Evolutionary conservation across 2,329 filamentous ascomycete genomes (phyloP).

Genomic region (Dothistroma pini): DNA sequence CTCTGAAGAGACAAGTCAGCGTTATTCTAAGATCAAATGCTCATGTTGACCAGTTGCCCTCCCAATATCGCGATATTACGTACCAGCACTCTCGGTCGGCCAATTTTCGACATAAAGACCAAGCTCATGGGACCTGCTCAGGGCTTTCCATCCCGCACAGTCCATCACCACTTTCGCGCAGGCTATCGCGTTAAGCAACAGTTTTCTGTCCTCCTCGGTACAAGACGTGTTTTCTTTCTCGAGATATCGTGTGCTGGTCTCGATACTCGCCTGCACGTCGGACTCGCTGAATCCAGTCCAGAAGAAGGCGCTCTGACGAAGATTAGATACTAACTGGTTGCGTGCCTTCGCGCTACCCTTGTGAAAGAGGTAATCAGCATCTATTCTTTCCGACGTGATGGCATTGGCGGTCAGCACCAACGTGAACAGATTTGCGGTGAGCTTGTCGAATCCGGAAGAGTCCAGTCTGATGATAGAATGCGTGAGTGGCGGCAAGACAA

Average conservation of each 20-base stretch:
- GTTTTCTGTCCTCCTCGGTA: constrained; percentile 55
- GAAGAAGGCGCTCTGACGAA: constrained; percentile 82
- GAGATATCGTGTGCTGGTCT: constrained; percentile 66
- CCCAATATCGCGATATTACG: not conserved
- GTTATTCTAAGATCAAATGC: not conserved
- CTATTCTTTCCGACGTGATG: constrained; percentile 79
- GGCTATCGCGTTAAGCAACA: constrained; percentile 62
- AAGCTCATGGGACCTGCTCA: constrained; percentile 71
- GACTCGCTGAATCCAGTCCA: constrained; percentile 68
- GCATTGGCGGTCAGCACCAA: constrained; percentile 82
- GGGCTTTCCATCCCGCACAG: constrained; percentile 62
- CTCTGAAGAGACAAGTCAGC: constrained; percentile 19
- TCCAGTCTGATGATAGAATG: constrained; percentile 71
- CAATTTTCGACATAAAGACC: constrained; percentile 69
- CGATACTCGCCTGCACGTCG: constrained; percentile 62
- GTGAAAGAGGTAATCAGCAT: constrained; percentile 87
- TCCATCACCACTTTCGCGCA: constrained; percentile 58
- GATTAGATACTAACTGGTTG: constrained; percentile 67
- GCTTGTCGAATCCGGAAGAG: constrained; percentile 78
- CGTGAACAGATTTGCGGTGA: constrained; percentile 79
- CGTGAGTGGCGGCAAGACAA: constrained; percentile 65
- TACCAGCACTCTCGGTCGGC: constrained; percentile 53
- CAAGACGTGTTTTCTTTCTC: constrained; percentile 58
- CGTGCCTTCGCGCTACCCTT: constrained; percentile 65
- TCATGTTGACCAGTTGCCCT: not conserved